Conservation (phyloP, 805 yeast species). For the Candida succiphila region DNA sequence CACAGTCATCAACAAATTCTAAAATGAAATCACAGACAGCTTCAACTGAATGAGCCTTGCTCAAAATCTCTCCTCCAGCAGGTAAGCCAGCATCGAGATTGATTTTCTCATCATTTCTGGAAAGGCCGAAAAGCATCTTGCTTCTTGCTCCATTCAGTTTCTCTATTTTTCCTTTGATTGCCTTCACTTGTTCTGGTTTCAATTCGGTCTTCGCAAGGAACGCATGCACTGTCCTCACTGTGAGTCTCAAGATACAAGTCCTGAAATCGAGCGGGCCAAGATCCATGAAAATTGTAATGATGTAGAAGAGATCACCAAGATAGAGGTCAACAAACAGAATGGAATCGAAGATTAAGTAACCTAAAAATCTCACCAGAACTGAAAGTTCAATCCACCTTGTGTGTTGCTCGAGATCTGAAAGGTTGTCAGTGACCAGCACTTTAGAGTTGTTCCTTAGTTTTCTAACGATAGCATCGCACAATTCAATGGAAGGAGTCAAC, state of each 20-base stretch:
- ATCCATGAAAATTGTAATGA: slow-evolving; percentile 54
- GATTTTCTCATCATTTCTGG: slow-evolving; percentile 33
- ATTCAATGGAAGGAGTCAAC: slow-evolving; percentile 58
- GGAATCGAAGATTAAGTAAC: slow-evolving; percentile 64
- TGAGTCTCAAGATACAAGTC: slow-evolving; percentile 45
- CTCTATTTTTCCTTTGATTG: slow-evolving; percentile 37
- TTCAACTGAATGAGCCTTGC: slow-evolving; percentile 40
- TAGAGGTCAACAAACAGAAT: slow-evolving; percentile 49
- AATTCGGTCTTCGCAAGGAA: slow-evolving; percentile 47
- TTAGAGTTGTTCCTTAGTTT: slow-evolving; percentile 47
- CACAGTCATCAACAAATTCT: slow-evolving; percentile 39
- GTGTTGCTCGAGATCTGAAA: slow-evolving; percentile 36
- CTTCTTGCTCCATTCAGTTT: slow-evolving; percentile 52
- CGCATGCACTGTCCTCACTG: slow-evolving; percentile 62
- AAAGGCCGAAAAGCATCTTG: slow-evolving; percentile 60
- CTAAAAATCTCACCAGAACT: slow-evolving; percentile 52
- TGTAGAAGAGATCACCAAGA: slow-evolving; percentile 61
- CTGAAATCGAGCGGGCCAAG: slow-evolving; percentile 47
- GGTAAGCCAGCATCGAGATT: slow-evolving; percentile 12
- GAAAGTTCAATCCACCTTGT: slow-evolving; percentile 63
- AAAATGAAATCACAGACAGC: slow-evolving; percentile 47
- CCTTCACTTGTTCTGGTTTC: slow-evolving; percentile 25
- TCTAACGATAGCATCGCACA: slow-evolving; percentile 54
- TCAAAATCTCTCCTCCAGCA: slow-evolving; percentile 23
- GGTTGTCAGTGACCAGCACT: slow-evolving; percentile 35